Evolutionary conservation across 1,284 basidiomycete species (phyloP), one percentile per base, ranked within the genome.

Genomic region (Sutorius eximius): DNA sequence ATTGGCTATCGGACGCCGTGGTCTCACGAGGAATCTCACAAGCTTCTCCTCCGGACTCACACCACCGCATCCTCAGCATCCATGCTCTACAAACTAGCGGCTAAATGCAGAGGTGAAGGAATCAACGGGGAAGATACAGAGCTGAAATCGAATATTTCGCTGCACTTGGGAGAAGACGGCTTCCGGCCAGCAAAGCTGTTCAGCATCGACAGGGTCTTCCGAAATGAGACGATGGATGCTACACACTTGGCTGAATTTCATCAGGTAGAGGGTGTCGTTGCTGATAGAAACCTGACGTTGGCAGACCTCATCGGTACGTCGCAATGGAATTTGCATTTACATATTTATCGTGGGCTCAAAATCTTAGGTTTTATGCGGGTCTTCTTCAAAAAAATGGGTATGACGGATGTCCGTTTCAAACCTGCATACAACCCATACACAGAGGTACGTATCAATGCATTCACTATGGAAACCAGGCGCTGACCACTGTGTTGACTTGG

Each of bases 201-300:
- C 83, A 95, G 91, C 63, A 98, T 99, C 66, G 97, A 99, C 73
- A 82, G 97, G 51, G 97, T 99, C 18, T 99, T 99, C 87, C 83
- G 97, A 69, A 99, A 99, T 68, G 97, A 99, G 75, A 94, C 97
- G 0, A 94, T 95, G 77, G 97, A 99, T 73, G 95, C 95, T 36
- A 99, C 97, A n/a, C 97, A 99, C 78, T 71, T 99, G 58, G 97
- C 97, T 18, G 97, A 99, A 75, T 99, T 99, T 81, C 96, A 99
- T 72, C 97, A 99, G 75, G 97, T 99, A 13, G 97, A 99, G 75
- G 97, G 97, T 56, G 96, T 99, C 45, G 95, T 99, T 15, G 97
- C 97, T 15, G 97, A 99, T 75, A 86, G 89, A 63, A 86, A 89
- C 58, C 79, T 99, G 58, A 99, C 96, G 2, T 78, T 99, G n/a